Evolutionary conservation across 345 rosid species (phyloP), one percentile per base, ranked within the genome.

Genomic region (Laguncularia racemosa): DNA sequence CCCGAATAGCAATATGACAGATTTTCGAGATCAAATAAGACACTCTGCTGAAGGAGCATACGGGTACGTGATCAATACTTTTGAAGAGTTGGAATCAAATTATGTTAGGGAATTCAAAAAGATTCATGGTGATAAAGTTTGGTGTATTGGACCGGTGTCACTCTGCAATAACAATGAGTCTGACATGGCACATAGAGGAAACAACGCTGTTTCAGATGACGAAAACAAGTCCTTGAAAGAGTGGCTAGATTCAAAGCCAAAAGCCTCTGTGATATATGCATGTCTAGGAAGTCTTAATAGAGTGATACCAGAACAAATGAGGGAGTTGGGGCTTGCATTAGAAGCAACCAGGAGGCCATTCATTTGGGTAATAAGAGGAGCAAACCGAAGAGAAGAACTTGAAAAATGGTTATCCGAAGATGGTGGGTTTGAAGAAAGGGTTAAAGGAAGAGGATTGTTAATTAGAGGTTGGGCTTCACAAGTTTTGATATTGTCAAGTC

Each of bases 61-160:
- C 28, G 81, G 73, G 4, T 28, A 68, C 10, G 55, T 81, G 2
- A 65, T 75, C 4, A 81, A 81, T 46, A 73, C 64, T 28, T 78
- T 75, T 20, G 63, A 68, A 16, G 81, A 75, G 46, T 50, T 78
- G 46, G 86, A 81, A 47, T 3, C 50, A 5, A 71, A 62, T 12
- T 76, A 67, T 20, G 44, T 50, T 13, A 57, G 51, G 19, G 71
- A 57, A 10, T 56, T 60, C 14, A 18, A 21, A 16, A 73, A 65
- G 56, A 52, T 48, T 15, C 19, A 17, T 18, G 52, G 50, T 21
- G 72, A 55, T 13, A 62, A 55, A 1, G 71, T 76, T 10, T 81
- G 81, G 81, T 78, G 87, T 57, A 53, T 83, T 13, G 84, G 84
- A 17, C 84, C 84, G 0, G 73, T 83, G 43, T 78, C 84, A 4